Percentiles rank a stretch among this genome's conserved stretches.
phyloP scores from a whole-genome alignment of 2,329 filamentous ascomycete genomes.

The Purpureocillium takamizusanense region DNA sequence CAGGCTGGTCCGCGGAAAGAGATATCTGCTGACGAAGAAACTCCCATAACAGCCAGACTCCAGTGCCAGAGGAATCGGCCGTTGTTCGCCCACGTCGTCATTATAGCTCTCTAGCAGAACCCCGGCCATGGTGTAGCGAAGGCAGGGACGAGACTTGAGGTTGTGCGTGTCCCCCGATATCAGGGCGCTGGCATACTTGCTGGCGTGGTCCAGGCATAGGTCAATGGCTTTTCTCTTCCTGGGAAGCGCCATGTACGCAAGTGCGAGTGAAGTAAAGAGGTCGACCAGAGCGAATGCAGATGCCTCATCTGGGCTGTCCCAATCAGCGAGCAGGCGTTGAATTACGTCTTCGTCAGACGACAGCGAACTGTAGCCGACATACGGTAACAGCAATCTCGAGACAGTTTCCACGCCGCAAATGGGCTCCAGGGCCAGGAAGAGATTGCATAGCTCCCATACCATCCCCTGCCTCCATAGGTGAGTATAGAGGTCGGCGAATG shows the following conservation, averaged over 20 bases:
- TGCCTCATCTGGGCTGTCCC: conserved; percentile 1
- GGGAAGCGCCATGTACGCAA: neutral
- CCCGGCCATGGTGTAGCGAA: conserved; percentile 1
- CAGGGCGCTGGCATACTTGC: neutral
- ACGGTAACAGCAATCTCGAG: neutral
- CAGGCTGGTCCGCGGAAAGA: neutral
- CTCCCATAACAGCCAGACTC: neutral
- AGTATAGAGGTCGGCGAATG: neutral
- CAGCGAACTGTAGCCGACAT: too few relatives aligned
- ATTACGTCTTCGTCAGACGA: too few relatives aligned
- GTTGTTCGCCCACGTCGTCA: too few relatives aligned
- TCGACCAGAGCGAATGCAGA: conserved; percentile 1
- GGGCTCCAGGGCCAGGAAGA: neutral
- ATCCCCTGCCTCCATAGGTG: neutral
- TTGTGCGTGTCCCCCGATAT: neutral
- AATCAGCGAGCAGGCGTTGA: neutral
- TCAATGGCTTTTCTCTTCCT: neutral
- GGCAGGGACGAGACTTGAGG: neutral
- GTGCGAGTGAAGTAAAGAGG: neutral
- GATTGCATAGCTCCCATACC: conserved; percentile 3
- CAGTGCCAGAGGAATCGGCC: neutral
- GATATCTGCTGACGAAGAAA: neutral
- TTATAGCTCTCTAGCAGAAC: neutral
- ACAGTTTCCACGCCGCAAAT: neutral
- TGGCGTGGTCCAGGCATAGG: neutral